Conservation (phyloP, 2,329 filamentous ascomycete genomes). For the Nothophaeocryptopus gaeumannii region DNA sequence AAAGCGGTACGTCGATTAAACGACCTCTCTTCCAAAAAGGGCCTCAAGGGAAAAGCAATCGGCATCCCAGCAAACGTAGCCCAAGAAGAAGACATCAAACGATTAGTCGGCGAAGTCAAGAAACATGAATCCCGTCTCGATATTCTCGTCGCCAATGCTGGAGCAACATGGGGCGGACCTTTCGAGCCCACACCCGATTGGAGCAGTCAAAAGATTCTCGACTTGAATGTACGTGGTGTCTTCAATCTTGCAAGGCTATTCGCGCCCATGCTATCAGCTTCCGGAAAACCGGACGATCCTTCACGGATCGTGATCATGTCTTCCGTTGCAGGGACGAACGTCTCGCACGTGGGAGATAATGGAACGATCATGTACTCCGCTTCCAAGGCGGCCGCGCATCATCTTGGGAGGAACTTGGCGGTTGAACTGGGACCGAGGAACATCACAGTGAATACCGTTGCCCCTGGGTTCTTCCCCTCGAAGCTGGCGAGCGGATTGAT, state of each 20-base stretch:
- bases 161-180: slow-evolving; percentile 80
- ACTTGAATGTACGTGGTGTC: slow-evolving; percentile 84
- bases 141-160: slow-evolving; percentile 86
- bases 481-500: slow-evolving; percentile 74
- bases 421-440: slow-evolving; percentile 75
- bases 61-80: slow-evolving; percentile 75
- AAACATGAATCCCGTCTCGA: slow-evolving; percentile 76
- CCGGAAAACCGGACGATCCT: slow-evolving; percentile 61
- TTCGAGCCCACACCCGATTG: slow-evolving; percentile 79
- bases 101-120: slow-evolving; percentile 65
- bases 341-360: slow-evolving; percentile 67
- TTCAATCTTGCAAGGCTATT: slow-evolving; percentile 59
- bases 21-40: slow-evolving; percentile 61
- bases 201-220: slow-evolving; percentile 83
- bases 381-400: slow-evolving; percentile 81
- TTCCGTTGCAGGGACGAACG: slow-evolving; percentile 71
- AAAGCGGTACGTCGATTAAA: slow-evolving; percentile 72
- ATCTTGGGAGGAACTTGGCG: slow-evolving; percentile 77
- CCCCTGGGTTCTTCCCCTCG: slow-evolving; percentile 65
- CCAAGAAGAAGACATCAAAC: slow-evolving; percentile 66
- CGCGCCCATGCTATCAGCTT: slow-evolving; percentile 66
- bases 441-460: slow-evolving; percentile 71
- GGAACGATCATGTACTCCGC: slow-evolving; percentile 80
- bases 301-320: slow-evolving; percentile 79
- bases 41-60: slow-evolving; percentile 66